A percentile compares a stretch with the other conserved stretches of the same genome.
Evolutionary conservation across 1,284 basidiomycete species (phyloP).

Genomic region (Tilletia walkeri): DNA sequence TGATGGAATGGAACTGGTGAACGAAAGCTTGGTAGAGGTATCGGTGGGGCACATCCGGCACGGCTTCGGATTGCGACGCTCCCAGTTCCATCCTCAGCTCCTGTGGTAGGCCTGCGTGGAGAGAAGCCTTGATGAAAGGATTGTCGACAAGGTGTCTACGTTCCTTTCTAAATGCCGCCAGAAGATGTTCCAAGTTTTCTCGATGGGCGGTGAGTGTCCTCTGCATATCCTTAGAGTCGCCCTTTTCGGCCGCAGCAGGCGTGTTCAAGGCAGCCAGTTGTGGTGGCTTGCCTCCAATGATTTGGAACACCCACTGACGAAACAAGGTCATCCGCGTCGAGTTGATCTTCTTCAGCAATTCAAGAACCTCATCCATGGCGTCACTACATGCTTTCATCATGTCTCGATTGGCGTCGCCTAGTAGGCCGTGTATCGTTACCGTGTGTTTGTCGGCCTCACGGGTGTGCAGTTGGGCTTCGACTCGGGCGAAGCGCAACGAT

Average conservation of each 20-base stretch:
- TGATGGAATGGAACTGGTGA: constrained; percentile 64
- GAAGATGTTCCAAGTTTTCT: not conserved
- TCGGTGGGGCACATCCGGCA: constrained; percentile 48
- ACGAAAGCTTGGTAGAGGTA: constrained; percentile 66
- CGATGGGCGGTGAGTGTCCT: not conserved
- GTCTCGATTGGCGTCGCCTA: constrained; percentile 35
- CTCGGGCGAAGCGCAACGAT: constrained; percentile 37
- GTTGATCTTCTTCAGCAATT: constrained; percentile 38
- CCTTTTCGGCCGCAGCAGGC: constrained; percentile 23
- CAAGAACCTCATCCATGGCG: constrained; percentile 31
- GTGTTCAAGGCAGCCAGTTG: not conserved
- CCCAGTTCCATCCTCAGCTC: not conserved
- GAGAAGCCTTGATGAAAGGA: not conserved
- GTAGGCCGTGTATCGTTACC: constrained; percentile 32
- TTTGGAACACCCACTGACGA: constrained; percentile 1
- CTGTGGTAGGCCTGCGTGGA: not conserved
- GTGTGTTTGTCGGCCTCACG: constrained; percentile 32
- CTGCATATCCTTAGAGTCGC: not conserved
- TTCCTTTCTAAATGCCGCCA: not conserved
- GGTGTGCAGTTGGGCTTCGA: constrained; percentile 42
- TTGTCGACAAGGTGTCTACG: not conserved
- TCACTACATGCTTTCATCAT: constrained; percentile 30
- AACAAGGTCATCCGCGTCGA: constrained; percentile 22
- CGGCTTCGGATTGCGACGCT: no score
- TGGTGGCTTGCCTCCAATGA: not conserved